These are phyloP conservation scores for Yamadazyma endophytica DNA, from an alignment of 805 yeast genomes.

Conservation along the genomic window DNA sequence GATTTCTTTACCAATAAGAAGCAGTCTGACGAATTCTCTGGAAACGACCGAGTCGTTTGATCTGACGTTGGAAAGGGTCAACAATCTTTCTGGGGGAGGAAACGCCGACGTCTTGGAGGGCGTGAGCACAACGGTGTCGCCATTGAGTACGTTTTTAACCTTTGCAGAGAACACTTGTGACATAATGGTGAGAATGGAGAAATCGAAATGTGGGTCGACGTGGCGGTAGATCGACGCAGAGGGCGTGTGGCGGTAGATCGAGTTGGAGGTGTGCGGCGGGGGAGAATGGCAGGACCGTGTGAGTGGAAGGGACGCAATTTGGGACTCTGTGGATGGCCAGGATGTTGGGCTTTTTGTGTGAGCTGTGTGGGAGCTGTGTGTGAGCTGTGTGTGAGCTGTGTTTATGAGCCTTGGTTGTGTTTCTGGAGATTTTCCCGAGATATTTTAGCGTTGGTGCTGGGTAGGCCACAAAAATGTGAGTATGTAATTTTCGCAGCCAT, in stretches of 20 bases:
- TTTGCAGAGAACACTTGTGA: constrained; percentile 39
- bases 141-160: constrained; percentile 67
- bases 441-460: no score
- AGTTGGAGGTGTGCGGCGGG: neutral
- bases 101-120: constrained; percentile 44
- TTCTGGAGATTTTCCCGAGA: no score
- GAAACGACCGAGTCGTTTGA: constrained; percentile 58
- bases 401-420: no score
- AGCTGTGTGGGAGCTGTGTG: no score
- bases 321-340: no score
- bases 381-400: no score
- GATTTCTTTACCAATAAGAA: constrained; percentile 63
- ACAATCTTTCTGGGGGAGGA: constrained; percentile 51
- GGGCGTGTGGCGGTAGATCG: neutral
- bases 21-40: constrained; percentile 57
- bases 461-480: no score
- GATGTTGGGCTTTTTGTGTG: no score
- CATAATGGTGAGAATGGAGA: constrained; percentile 1
- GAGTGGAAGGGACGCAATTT: neutral
- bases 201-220: neutral
- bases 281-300: neutral
- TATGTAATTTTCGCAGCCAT: no score
- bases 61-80: constrained; percentile 62
- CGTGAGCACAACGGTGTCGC: constrained; percentile 62
- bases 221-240: neutral